These are phyloP conservation scores for Durio zibethinus DNA, from an alignment of 345 rosid genomes.

Conservation along the genomic window DNA sequence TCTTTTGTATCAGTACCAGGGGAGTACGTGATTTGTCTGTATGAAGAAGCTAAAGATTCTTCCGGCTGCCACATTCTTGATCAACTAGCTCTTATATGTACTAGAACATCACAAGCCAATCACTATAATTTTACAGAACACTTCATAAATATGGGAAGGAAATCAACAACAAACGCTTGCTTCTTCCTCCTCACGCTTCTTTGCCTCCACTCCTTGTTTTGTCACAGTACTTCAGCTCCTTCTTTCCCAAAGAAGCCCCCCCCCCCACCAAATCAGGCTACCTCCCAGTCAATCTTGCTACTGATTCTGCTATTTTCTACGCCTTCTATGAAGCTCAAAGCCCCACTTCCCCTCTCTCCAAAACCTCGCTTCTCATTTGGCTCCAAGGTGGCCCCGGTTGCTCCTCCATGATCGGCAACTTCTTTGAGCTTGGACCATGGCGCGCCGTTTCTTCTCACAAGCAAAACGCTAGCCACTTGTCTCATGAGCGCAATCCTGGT, in stretches of 20 bases:
- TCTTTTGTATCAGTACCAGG: no score
- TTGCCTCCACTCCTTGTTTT: conserved; percentile 22
- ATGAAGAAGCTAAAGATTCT: not conserved
- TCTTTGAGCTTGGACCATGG: conserved; percentile 80
- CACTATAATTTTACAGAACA: no score
- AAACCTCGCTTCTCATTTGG: conserved; percentile 76
- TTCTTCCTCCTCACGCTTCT: conserved; percentile 21
- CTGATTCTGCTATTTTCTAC: conserved; percentile 66
- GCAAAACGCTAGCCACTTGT: conserved; percentile 20
- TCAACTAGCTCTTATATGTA: no score
- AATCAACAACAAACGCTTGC: not conserved
- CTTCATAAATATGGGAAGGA: not conserved
- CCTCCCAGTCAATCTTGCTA: conserved; percentile 46
- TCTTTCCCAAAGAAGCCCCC: conserved; percentile 54
- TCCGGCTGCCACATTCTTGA: not conserved
- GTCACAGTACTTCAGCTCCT: conserved; percentile 16
- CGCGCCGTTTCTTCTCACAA: conserved; percentile 34
- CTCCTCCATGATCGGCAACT: conserved; percentile 84
- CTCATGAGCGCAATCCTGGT: conserved; percentile 47
- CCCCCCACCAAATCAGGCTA: conserved; percentile 82
- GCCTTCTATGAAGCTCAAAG: conserved; percentile 72
- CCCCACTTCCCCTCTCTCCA: conserved; percentile 33
- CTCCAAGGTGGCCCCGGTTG: conserved; percentile 95
- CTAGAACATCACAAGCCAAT: no score
- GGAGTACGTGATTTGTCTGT: not conserved